Evolutionary conservation across 768 basidiomycete species (phyloP).

Genomic region (Suillus subalutaceus): DNA sequence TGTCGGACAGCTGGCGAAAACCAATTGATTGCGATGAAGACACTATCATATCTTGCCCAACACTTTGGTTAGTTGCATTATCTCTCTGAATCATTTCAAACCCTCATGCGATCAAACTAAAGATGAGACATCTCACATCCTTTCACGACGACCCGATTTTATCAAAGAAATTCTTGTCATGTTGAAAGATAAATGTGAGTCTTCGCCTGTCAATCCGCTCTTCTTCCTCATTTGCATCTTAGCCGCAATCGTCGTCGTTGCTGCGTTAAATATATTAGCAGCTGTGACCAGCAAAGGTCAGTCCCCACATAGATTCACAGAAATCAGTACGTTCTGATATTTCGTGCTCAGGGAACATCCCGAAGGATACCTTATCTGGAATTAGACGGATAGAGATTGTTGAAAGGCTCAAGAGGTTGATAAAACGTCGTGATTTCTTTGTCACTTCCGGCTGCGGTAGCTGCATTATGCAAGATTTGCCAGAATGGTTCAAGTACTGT

Average conservation of each 20-base stretch:
- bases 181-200: constrained; percentile 21
- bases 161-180: constrained; percentile 1
- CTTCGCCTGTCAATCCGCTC: background rate
- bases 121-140: constrained; percentile 17
- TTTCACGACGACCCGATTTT: background rate
- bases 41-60: background rate
- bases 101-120: constrained; percentile 29
- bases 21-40: constrained; percentile 17
- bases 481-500: constrained; percentile 18
- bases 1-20: constrained; percentile 22
- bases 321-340: background rate
- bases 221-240: constrained; percentile 15
- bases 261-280: constrained; percentile 24
- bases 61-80: background rate
- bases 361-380: constrained; percentile 13
- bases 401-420: constrained; percentile 23
- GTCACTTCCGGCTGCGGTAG: constrained; percentile 31
- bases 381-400: constrained; percentile 16
- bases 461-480: constrained; percentile 27
- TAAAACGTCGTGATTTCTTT: constrained; percentile 30
- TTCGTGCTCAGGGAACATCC: background rate
- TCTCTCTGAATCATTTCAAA: constrained; percentile 17
- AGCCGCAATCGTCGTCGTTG: constrained; percentile 26
- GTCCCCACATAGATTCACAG: background rate
- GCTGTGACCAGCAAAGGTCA: constrained; percentile 22